Evolutionary conservation across 805 yeast species (phyloP).

Genomic region (Metschnikowia noctiluminum): DNA sequence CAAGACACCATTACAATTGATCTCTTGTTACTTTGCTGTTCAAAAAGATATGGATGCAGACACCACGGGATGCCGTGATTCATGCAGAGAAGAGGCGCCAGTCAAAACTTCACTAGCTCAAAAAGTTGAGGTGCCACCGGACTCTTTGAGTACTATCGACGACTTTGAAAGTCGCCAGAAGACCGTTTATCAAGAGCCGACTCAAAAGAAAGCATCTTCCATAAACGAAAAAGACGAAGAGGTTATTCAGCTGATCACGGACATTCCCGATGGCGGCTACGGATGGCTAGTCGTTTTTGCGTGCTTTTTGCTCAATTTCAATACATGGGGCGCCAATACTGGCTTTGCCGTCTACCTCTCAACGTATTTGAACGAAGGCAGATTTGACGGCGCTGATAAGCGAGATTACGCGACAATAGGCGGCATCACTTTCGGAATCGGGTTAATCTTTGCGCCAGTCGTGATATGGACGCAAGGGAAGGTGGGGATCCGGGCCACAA

Average conservation of each 20-base stretch:
- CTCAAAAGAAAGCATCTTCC: not conserved
- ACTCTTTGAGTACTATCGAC: not conserved
- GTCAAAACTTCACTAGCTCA: not conserved
- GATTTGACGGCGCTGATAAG: constrained; percentile 52
- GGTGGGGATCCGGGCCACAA: constrained; percentile 44
- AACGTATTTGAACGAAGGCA: constrained; percentile 46
- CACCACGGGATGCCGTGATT: too few relatives aligned
- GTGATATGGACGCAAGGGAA: constrained; percentile 47
- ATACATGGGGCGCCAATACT: constrained; percentile 75
- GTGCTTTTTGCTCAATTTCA: constrained; percentile 48
- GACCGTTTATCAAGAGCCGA: not conserved
- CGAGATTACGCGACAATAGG: constrained; percentile 66
- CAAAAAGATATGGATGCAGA: too few relatives aligned
- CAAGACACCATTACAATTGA: too few relatives aligned
- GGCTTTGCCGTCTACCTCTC: constrained; percentile 65
- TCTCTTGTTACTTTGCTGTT: too few relatives aligned
- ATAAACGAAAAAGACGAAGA: not conserved
- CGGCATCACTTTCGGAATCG: constrained; percentile 59
- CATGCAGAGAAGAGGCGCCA: not conserved
- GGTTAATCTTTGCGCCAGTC: constrained; percentile 59
- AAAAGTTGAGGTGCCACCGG: not conserved
- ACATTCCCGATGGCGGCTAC: constrained; percentile 54
- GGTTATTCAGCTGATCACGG: not conserved
- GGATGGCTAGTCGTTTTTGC: constrained; percentile 64
- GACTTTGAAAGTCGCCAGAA: not conserved